These are phyloP conservation scores for Arthrinium puccinioides DNA, from an alignment of 2,329 filamentous ascomycete species.

Conservation along the genomic window DNA sequence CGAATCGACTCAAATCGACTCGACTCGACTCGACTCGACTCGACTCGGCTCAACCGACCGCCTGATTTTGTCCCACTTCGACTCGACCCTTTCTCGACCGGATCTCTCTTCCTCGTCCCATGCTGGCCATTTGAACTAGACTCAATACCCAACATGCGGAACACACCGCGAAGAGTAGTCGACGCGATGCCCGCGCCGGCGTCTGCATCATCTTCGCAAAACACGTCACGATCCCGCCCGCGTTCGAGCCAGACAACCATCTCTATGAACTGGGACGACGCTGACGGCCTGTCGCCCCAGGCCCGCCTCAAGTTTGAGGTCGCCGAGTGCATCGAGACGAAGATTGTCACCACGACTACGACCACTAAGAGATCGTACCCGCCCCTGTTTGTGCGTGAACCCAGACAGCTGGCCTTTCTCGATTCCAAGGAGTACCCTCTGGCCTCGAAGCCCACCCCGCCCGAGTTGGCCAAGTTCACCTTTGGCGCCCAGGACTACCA, in stretches of 20 bases:
- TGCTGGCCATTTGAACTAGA: neutral
- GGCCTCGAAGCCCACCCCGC: slow-evolving; percentile 73
- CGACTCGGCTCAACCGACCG: no score
- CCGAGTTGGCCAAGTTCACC: slow-evolving; percentile 67
- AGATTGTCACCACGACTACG: slow-evolving; percentile 81
- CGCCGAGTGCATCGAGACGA: slow-evolving; percentile 60
- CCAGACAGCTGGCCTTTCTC: slow-evolving; percentile 61
- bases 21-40: no score
- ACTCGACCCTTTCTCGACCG: no score
- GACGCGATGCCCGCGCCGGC: neutral
- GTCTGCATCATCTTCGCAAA: slow-evolving; percentile 10
- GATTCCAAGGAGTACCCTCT: slow-evolving; percentile 89
- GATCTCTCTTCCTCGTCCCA: neutral
- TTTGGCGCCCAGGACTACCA: slow-evolving; percentile 61
- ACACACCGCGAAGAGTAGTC: slow-evolving; percentile 1
- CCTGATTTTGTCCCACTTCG: no score
- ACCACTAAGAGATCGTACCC: slow-evolving; percentile 81
- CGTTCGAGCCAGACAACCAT: slow-evolving; percentile 33
- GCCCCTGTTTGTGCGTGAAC: slow-evolving; percentile 71
- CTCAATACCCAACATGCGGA: slow-evolving; percentile 1
- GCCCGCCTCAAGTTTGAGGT: slow-evolving; percentile 46
- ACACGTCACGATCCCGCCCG: slow-evolving; percentile 19
- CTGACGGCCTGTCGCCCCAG: slow-evolving; percentile 28
- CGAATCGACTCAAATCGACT: no score
- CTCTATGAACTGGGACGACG: slow-evolving; percentile 40